Conservation (phyloP, 305 asterid species). For the Fraxinus dipetala region DNA sequence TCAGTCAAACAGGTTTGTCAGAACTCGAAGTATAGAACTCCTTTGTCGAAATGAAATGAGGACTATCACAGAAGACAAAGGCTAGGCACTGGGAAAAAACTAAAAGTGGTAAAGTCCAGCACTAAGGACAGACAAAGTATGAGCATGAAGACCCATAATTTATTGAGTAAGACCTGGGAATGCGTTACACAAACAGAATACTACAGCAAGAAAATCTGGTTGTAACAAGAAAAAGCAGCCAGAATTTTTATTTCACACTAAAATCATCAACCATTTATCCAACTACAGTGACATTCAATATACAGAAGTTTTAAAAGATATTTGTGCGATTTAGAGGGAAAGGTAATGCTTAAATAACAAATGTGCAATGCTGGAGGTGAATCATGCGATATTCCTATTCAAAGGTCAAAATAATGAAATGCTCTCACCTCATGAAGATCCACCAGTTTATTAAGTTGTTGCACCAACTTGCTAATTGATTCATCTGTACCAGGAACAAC, state of each 20-base stretch:
- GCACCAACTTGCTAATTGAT: slow-evolving; percentile 75
- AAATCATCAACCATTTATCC: slow-evolving; percentile 11
- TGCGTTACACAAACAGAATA: not conserved
- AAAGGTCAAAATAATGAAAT: slow-evolving; percentile 18
- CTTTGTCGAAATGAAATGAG: not conserved
- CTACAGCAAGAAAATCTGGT: not conserved
- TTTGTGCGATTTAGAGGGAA: not conserved
- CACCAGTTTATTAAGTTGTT: slow-evolving; percentile 76
- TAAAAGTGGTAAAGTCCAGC: not conserved
- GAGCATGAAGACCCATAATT: not conserved
- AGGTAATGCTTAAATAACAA: not conserved
- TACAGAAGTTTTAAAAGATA: not conserved
- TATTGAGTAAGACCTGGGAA: not conserved
- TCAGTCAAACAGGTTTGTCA: not conserved
- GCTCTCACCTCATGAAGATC: slow-evolving; percentile 81
- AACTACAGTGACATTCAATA: not conserved
- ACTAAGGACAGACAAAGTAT: not conserved
- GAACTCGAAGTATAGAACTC: not conserved
- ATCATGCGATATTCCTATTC: not conserved
- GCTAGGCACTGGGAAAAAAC: not conserved
- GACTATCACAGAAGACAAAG: not conserved
- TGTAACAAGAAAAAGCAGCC: not conserved
- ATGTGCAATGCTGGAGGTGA: not conserved
- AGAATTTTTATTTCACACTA: not conserved
- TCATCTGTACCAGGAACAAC: slow-evolving; percentile 94